Conservation (phyloP, 75 land plant genomes). For the Cryptomeria japonica region DNA sequence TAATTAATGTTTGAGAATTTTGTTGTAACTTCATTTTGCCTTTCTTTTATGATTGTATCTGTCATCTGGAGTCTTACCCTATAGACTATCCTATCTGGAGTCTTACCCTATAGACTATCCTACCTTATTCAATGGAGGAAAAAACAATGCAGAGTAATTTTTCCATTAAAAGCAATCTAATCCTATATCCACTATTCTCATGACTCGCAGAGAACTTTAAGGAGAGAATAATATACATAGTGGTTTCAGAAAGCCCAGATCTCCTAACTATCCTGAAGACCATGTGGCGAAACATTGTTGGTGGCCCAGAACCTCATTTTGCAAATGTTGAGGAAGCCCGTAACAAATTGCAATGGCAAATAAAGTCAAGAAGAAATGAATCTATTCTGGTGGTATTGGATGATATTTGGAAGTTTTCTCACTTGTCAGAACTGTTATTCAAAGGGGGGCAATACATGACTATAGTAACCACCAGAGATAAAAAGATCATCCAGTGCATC, state of each 20-base stretch:
- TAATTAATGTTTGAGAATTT: background rate
- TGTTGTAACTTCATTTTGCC: background rate
- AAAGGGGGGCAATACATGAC: slow-evolving; percentile 36
- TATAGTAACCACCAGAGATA: slow-evolving; percentile 35
- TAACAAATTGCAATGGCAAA: background rate
- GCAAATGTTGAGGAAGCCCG: background rate
- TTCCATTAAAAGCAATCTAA: too few species aligned
- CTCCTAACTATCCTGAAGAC: background rate
- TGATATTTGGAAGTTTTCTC: slow-evolving; percentile 42
- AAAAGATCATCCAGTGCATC: background rate
- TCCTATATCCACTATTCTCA: background rate
- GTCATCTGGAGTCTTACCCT: background rate
- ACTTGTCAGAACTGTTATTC: slow-evolving; percentile 32
- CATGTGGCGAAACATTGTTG: slow-evolving; percentile 22
- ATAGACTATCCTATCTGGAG: too few species aligned
- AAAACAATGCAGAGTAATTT: too few species aligned
- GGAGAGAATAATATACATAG: background rate
- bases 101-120: too few species aligned
- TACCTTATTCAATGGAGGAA: too few species aligned
- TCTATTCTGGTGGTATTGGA: slow-evolving; percentile 38
- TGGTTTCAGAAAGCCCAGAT: background rate
- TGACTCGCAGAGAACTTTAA: background rate
- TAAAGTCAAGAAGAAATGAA: background rate
- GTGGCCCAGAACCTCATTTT: background rate
- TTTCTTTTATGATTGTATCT: too few species aligned